A percentile compares a stretch with the other conserved stretches of the same genome.
phyloP scores from a whole-genome alignment of 164 flowering plant genomes.

The Aristolochia fimbriata region DNA sequence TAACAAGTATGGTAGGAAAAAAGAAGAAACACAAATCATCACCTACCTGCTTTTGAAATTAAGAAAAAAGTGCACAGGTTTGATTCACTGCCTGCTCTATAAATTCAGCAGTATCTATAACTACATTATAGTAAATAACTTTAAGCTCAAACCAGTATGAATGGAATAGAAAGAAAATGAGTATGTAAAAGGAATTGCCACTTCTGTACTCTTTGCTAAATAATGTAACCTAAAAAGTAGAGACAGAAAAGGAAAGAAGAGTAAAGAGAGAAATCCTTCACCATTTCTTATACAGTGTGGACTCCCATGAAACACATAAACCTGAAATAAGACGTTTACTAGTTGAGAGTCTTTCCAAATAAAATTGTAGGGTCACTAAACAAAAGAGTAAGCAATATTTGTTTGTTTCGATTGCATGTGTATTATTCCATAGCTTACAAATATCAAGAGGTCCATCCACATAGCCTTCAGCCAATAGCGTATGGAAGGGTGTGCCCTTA shows the following conservation, averaged over 20 bases:
- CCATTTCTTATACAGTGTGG: slow-evolving; percentile 71
- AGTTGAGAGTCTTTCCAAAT: no score
- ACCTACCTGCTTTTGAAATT: not conserved
- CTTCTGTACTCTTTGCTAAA: no score
- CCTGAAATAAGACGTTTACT: slow-evolving; percentile 33
- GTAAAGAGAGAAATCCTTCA: slow-evolving; percentile 16
- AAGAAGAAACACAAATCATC: no score
- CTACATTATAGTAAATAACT: no score
- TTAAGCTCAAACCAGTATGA: no score
- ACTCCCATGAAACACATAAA: slow-evolving; percentile 76
- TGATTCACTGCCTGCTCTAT: not conserved
- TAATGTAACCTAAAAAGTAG: not conserved
- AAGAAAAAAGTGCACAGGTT: not conserved
- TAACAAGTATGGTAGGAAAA: no score
- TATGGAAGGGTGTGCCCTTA: slow-evolving; percentile 71
- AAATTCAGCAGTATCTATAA: not conserved
- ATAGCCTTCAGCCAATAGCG: slow-evolving; percentile 85
- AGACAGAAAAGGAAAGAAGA: not conserved
- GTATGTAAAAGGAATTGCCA: no score
- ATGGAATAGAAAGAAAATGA: no score
- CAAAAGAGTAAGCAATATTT: no score
- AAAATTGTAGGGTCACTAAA: no score
- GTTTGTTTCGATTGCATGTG: not conserved
- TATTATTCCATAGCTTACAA: slow-evolving; percentile 43
- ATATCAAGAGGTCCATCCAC: slow-evolving; percentile 73